phyloP scores from a whole-genome alignment of 129 eudicot species.

The Pseudognaphalium luteoalbum region DNA sequence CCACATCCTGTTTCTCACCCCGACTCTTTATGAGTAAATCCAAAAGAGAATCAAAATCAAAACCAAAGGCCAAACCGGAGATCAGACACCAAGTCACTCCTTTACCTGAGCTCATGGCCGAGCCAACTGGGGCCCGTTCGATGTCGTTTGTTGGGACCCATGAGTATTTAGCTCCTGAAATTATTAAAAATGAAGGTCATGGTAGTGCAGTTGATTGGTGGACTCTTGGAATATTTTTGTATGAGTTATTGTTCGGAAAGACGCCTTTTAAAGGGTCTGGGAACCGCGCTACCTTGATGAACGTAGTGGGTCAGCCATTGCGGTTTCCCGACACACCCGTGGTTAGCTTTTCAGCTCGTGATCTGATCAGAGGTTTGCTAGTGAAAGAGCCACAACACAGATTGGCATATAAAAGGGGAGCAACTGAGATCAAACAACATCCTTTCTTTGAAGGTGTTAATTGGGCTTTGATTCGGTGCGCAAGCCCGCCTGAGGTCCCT shows the following conservation, averaged over 20 bases:
- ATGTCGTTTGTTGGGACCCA: constrained; percentile 97
- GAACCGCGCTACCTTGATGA: constrained; percentile 77
- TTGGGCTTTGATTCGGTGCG: constrained; percentile 93
- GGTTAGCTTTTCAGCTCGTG: constrained; percentile 78
- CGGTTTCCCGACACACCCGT: constrained; percentile 83
- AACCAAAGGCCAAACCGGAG: constrained; percentile 54
- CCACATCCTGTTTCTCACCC: constrained; percentile 82
- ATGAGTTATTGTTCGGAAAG: constrained; percentile 74
- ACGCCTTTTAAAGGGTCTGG: constrained; percentile 96
- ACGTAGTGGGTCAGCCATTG: constrained; percentile 82
- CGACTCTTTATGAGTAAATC: constrained; percentile 72
- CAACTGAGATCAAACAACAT: constrained; percentile 90
- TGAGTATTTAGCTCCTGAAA: constrained; percentile 88
- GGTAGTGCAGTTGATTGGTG: constrained; percentile 99
- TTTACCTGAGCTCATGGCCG: constrained; percentile 90
- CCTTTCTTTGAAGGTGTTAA: constrained; percentile 94
- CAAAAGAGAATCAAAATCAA: constrained; percentile 54
- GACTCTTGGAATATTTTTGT: constrained; percentile 83
- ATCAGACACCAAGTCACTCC: constrained; percentile 77
- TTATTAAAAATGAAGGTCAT: constrained; percentile 91
- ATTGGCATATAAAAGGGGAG: constrained; percentile 80
- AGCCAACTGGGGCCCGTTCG: constrained; percentile 83
- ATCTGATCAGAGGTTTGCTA: constrained; percentile 74
- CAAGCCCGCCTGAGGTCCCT: constrained; percentile 91
- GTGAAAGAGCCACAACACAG: constrained; percentile 91